Base-by-base conservation (phyloP, 345 rosid genomes). In the Eutrema japonicum region DNA sequence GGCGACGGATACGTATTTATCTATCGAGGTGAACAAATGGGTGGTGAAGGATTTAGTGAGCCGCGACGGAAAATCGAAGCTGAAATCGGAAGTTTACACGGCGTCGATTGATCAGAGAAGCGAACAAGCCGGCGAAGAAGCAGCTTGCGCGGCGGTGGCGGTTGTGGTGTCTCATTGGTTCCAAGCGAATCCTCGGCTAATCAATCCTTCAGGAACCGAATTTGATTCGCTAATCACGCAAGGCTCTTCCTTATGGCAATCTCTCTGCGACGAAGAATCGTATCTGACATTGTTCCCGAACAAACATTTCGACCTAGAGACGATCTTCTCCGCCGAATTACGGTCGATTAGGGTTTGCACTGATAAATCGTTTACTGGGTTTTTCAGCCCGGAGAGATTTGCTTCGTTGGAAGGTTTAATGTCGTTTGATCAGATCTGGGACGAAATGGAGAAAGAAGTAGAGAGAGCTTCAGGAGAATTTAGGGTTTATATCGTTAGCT, bases 391-490 rank as follows among this genome's bases (percentile, higher is more conserved):
- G 0, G 84, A 85, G 53, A 84, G 78, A 42, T 86, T 88, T 4
- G 74, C 74, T 11, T 74, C 65, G 30, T 59, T 86, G 2, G 67
- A 46, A 22, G 86, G 73, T 38, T 30, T 67, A 3, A 80, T 76
- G 85, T 81, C 90, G 48, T 88, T 88, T 8, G 90, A 88, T 43
- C 80, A 84, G 12, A 76, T 88, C 2, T 85, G 93, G 89, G 71
- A 64, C 10, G 78, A 79, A 22, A 75, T 82, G 2, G 74, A 68
- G 33, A 76, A 70, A 70, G 71, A 76, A 33, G 71, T 76, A 6
- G 59, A 54, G 60, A 6, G 43, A 8, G 70, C 51, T 2, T 54
- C 67, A 9, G 76, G 60, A 0, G 80, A 80, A 55, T 36, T 72
- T 26, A 71, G 73, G 40, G 70, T 88, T 61, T 86, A 84, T 68